These are phyloP conservation scores for Nasturtium officinale DNA, from an alignment of 345 rosid species.

Conservation along the genomic window DNA sequence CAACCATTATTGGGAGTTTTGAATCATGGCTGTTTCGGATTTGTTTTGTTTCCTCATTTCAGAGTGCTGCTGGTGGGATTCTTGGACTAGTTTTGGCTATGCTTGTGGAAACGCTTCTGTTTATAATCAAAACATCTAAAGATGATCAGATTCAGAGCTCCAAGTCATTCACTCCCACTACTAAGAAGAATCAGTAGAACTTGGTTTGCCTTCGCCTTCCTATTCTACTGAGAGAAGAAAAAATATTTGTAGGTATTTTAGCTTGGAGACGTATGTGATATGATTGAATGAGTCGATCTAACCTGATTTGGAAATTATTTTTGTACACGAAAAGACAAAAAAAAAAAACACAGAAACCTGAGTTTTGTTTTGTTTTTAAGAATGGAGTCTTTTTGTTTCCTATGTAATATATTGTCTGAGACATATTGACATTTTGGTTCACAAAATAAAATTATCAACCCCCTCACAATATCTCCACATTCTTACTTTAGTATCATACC, in stretches of 20 bases:
- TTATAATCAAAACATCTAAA: slow-evolving; percentile 71
- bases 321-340: slow-evolving; percentile 4
- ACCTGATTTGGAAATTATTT: background rate
- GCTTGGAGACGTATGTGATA: slow-evolving; percentile 12
- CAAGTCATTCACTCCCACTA: slow-evolving; percentile 47
- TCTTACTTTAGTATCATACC: too few species aligned
- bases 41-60: slow-evolving; percentile 21
- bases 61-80: slow-evolving; percentile 97
- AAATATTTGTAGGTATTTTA: background rate
- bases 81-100: slow-evolving; percentile 84
- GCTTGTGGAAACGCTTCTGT: slow-evolving; percentile 91
- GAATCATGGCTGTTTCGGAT: background rate
- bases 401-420: too few species aligned
- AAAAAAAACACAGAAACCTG: background rate
- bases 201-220: background rate
- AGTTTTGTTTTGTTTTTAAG: background rate
- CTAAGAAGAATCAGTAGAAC: slow-evolving; percentile 72
- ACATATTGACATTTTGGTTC: background rate
- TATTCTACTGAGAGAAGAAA: background rate
- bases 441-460: background rate
- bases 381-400: background rate
- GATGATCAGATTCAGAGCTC: slow-evolving; percentile 46
- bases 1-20: background rate
- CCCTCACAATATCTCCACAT: too few species aligned
- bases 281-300: background rate